phyloP scores from a whole-genome alignment of 768 basidiomycete genomes.

The Tricholoma matsutake region DNA sequence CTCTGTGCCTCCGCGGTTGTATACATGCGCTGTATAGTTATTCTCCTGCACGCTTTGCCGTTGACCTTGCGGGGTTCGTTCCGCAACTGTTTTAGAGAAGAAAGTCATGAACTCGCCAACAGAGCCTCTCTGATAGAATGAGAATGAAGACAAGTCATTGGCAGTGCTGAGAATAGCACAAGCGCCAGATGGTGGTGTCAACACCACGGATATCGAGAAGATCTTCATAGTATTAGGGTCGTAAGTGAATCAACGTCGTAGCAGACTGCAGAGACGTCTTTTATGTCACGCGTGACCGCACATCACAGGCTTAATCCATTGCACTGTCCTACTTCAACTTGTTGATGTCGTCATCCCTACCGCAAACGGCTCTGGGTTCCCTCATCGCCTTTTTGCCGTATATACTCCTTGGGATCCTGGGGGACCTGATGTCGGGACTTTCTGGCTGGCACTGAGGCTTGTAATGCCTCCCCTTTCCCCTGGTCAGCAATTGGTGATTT shows the following conservation, averaged over 20 bases:
- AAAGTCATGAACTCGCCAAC: slow-evolving; percentile 93
- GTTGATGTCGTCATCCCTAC: no score
- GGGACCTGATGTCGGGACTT: no score
- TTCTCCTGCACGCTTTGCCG: slow-evolving; percentile 95
- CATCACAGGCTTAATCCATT: no score
- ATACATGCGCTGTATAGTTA: slow-evolving; percentile 89
- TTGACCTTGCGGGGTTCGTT: slow-evolving; percentile 83
- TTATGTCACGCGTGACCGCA: not conserved
- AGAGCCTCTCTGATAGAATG: slow-evolving; percentile 88
- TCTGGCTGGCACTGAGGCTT: no score
- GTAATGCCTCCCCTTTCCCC: no score
- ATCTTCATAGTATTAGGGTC: slow-evolving; percentile 65
- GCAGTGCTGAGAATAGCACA: slow-evolving; percentile 64
- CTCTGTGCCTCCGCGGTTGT: slow-evolving; percentile 85
- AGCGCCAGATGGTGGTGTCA: slow-evolving; percentile 61
- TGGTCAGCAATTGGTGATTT: no score
- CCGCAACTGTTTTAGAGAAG: slow-evolving; percentile 89
- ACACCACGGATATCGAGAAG: slow-evolving; percentile 72
- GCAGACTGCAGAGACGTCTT: no score
- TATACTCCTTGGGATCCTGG: no score
- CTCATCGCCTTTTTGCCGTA: no score
- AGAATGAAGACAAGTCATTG: slow-evolving; percentile 85
- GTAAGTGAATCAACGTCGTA: not conserved
- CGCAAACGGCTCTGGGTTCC: no score
- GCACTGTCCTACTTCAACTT: no score